Conservation (phyloP, 1,284 basidiomycete species). For the Somion occarium region DNA sequence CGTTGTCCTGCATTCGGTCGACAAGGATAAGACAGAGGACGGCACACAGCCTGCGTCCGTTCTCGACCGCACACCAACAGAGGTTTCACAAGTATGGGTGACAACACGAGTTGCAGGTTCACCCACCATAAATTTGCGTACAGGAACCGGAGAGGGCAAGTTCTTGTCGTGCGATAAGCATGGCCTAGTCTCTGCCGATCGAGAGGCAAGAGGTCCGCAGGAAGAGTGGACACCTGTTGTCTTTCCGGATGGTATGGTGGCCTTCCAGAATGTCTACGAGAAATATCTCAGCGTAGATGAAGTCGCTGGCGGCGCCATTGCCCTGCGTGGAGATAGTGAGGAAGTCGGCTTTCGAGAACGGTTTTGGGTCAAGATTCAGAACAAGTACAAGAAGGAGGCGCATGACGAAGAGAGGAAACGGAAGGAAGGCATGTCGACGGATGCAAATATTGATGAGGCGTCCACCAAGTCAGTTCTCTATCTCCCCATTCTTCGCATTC, state of each 20-base stretch:
- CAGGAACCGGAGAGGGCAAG: slow-evolving; percentile 80
- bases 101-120: slow-evolving; percentile 77
- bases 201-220: slow-evolving; percentile 81
- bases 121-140: slow-evolving; percentile 75
- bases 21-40: slow-evolving; percentile 50
- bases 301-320: slow-evolving; percentile 72
- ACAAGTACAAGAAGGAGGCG: slow-evolving; percentile 85
- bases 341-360: slow-evolving; percentile 76
- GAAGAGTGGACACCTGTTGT: slow-evolving; percentile 84
- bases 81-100: slow-evolving; percentile 87
- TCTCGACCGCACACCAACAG: slow-evolving; percentile 64
- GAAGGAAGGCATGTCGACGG: slow-evolving; percentile 54
- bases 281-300: slow-evolving; percentile 81
- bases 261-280: slow-evolving; percentile 82
- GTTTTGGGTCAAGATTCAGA: slow-evolving; percentile 88
- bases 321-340: slow-evolving; percentile 80
- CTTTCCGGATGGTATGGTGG: slow-evolving; percentile 73
- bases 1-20: slow-evolving; percentile 57
- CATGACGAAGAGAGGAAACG: slow-evolving; percentile 77
- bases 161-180: slow-evolving; percentile 83
- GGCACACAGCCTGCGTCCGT: slow-evolving; percentile 36
- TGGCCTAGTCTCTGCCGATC: slow-evolving; percentile 75
- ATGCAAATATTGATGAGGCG: slow-evolving; percentile 62
- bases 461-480: slow-evolving; percentile 57
- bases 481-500: slow-evolving; percentile 2